Conservation (phyloP, 805 yeast genomes). For the Suhomyces emberorum region DNA sequence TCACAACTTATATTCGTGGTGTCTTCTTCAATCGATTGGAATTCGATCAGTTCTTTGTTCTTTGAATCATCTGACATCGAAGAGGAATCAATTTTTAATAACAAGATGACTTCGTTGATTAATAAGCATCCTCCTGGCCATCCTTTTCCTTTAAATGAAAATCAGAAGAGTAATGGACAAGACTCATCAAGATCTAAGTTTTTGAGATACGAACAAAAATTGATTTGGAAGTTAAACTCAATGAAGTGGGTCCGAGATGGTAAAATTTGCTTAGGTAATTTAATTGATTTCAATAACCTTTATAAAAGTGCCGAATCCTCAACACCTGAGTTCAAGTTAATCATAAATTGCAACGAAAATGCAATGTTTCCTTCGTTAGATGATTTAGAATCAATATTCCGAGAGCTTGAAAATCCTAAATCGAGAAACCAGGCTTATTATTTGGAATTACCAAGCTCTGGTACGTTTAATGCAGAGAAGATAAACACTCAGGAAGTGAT, state of each 20-base stretch:
- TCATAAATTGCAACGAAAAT: conserved; percentile 19
- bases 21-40: conserved; percentile 12
- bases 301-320: conserved; percentile 1
- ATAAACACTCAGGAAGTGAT: conserved; percentile 24
- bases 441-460: conserved; percentile 34
- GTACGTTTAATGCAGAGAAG: conserved; percentile 18
- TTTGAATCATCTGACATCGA: conserved; percentile 2
- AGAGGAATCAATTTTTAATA: conserved; percentile 2
- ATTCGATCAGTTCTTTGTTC: conserved; percentile 1
- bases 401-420: conserved; percentile 6
- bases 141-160: not conserved
- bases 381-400: conserved; percentile 9
- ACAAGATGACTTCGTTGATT: conserved; percentile 3
- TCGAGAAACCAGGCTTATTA: conserved; percentile 12
- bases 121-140: too few relatives aligned
- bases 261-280: conserved; percentile 30
- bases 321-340: conserved; percentile 11
- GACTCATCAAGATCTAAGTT: conserved; percentile 13
- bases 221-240: conserved; percentile 31
- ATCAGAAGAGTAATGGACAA: not conserved
- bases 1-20: conserved; percentile 18
- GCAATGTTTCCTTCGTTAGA: conserved; percentile 16
- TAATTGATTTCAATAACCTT: conserved; percentile 26
- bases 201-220: conserved; percentile 31
- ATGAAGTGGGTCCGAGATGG: conserved; percentile 24